Base-by-base conservation (phyloP, 2,329 filamentous ascomycete species). In the Alternaria dauci region DNA sequence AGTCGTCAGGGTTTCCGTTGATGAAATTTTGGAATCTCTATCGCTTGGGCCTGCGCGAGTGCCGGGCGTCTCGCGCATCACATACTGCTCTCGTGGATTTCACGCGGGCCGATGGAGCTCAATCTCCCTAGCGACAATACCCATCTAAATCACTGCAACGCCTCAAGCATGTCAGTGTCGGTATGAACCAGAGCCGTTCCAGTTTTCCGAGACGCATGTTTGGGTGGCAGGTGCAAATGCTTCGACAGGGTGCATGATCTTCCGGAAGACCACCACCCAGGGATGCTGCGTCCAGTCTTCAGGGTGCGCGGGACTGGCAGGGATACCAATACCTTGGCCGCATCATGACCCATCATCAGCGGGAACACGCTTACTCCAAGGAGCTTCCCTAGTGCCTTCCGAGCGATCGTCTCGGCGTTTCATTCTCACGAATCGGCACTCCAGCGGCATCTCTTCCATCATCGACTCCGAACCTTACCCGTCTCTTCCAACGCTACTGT, bases 181-280 rank as follows among this genome's bases (percentile, higher is more conserved):
- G n/a, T 26, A 41, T 16, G 23, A 28, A 39, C 23, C 25, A 11
- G n/a, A 42, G 11, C 25, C 25, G 4, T 16, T 41, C 25, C 34
- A 38, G 36, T 41, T 26, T 8, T 30, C 30, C 23, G 30, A 20
- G 18, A 39, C 20, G 14, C 39, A 41, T 16, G 18, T 42, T 26
- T 48, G 46, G n/a, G 12, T 47, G 38, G 41, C 41, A 41, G 51
- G n/a, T 42, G 32, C 32, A 41, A 34, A 34, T 59, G 62, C 20
- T 70, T 68, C 63, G 66, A 65, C 70, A 67, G 61, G 65, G 53
- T 70, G 69, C 73, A 74, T 76, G 72, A 78, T 76, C 73, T 76
- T 64, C 74, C 74, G 71, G 73, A 69, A 62, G 61, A 63, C 53
- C 61, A 67, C 59, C 66, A 67, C 58, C 59, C 61, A 56, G 36